A percentile compares a stretch with the other conserved stretches of the same genome.
These are phyloP conservation scores for Nemania bipapillata DNA, from an alignment of 2,329 filamentous ascomycete species.

Conservation along the genomic window DNA sequence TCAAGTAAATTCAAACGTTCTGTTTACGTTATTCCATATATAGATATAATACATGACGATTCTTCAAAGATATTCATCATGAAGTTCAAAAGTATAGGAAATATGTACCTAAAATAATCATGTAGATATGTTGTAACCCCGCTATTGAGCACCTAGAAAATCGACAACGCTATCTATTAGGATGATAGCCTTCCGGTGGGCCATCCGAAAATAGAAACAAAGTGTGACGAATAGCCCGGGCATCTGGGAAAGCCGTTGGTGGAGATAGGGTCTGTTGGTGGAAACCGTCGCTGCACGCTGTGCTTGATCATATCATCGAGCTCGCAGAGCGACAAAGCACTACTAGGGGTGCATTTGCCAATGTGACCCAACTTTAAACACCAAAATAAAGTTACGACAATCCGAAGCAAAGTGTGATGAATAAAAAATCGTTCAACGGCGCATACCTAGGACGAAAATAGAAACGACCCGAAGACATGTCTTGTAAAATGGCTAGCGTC, in stretches of 20 bases:
- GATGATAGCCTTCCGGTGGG: slow-evolving; percentile 8
- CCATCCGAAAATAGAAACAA: slow-evolving; percentile 29
- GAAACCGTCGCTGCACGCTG: slow-evolving; percentile 5
- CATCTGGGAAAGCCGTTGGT: slow-evolving; percentile 1
- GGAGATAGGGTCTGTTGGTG: slow-evolving; percentile 1
- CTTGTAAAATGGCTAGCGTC: not conserved
- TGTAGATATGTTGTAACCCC: not conserved
- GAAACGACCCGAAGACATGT: not conserved
- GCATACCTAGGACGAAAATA: not conserved
- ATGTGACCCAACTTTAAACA: not conserved
- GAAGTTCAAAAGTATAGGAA: not conserved
- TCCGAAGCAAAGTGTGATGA: not conserved
- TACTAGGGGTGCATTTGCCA: not conserved
- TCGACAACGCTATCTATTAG: not conserved
- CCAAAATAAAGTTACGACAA: not conserved
- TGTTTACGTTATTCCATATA: not conserved
- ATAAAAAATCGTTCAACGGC: not conserved
- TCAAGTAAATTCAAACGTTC: not conserved
- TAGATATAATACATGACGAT: not conserved
- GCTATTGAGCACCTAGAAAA: slow-evolving; percentile 3
- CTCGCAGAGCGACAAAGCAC: slow-evolving; percentile 4
- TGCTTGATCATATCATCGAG: slow-evolving; percentile 28
- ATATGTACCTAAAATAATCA: not conserved
- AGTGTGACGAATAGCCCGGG: not conserved
- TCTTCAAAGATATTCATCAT: too few species aligned